phyloP scores from a whole-genome alignment of 2,329 filamentous ascomycete genomes.

The Colletotrichum filicis region DNA sequence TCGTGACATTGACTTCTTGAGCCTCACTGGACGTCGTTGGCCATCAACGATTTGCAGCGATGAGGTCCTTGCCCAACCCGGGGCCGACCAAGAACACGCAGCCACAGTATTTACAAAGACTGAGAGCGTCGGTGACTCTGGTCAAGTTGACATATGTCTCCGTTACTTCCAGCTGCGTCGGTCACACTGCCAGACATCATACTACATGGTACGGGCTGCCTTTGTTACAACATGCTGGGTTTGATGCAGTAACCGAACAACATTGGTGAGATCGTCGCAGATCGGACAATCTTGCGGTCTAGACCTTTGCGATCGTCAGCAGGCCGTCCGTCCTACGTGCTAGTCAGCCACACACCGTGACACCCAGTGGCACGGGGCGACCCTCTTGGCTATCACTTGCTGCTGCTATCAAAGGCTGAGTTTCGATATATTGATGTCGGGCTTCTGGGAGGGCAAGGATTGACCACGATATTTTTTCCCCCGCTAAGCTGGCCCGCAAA shows the following conservation, averaged over 20 bases:
- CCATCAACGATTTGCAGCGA: not conserved
- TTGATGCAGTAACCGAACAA: not conserved
- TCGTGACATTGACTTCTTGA: slow-evolving; percentile 24
- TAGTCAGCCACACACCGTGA: not conserved
- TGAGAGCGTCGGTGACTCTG: not conserved
- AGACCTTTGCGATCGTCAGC: slow-evolving; percentile 4
- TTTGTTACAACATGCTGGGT: not conserved
- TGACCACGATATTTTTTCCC: not conserved
- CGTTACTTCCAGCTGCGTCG: not conserved
- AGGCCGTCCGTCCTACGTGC: not conserved
- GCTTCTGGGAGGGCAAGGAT: not conserved
- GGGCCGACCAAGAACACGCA: not conserved
- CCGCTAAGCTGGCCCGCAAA: not conserved
- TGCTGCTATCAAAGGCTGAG: not conserved
- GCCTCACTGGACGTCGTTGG: slow-evolving; percentile 21
- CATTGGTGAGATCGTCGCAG: slow-evolving; percentile 15
- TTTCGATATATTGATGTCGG: not conserved
- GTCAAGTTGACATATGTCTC: not conserved
- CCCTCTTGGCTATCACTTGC: not conserved
- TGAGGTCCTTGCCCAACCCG: not conserved
- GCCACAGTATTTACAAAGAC: not conserved
- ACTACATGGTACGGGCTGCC: slow-evolving; percentile 5
- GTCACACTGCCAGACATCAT: not conserved
- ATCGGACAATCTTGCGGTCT: slow-evolving; percentile 16
- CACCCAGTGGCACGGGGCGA: slow-evolving; percentile 2